phyloP scores from a whole-genome alignment of 2,329 filamentous ascomycete genomes.

The Pestalotiopsis sp. region DNA sequence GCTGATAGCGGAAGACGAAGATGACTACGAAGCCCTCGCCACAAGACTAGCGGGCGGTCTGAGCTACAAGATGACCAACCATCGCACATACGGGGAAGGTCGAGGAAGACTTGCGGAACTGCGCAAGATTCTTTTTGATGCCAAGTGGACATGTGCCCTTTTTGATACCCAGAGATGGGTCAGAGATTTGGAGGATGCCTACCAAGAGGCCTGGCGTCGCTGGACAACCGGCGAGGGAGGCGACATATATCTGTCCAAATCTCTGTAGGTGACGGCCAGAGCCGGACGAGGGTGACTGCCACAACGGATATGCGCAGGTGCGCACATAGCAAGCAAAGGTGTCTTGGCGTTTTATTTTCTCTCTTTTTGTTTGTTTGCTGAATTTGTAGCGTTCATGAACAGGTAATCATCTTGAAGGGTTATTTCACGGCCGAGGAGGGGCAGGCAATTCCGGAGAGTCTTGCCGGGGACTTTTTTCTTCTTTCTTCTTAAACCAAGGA shows the following conservation, averaged over 20 bases:
- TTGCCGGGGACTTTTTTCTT: background rate
- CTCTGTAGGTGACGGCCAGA: background rate
- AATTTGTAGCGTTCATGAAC: background rate
- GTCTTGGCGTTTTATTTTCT: slow-evolving; percentile 13
- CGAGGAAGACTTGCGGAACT: slow-evolving; percentile 76
- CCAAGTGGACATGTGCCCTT: slow-evolving; percentile 82
- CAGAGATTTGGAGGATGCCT: slow-evolving; percentile 82
- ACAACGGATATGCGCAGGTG: background rate
- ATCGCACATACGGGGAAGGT: slow-evolving; percentile 53
- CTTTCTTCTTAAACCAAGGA: slow-evolving; percentile 5
- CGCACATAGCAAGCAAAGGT: slow-evolving; percentile 3
- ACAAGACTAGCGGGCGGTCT: slow-evolving; percentile 68
- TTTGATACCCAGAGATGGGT: slow-evolving; percentile 96
- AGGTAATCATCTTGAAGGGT: slow-evolving; percentile 17
- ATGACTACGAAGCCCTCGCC: slow-evolving; percentile 82
- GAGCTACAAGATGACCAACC: slow-evolving; percentile 52
- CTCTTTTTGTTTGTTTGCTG: slow-evolving; percentile 14
- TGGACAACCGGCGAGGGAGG: slow-evolving; percentile 89
- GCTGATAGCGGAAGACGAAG: slow-evolving; percentile 77
- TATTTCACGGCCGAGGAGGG: background rate
- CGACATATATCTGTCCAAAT: slow-evolving; percentile 76
- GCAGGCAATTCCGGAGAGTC: background rate
- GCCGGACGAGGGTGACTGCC: background rate
- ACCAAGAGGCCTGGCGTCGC: slow-evolving; percentile 82
- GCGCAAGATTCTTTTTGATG: slow-evolving; percentile 79